A percentile compares a stretch with the other conserved stretches of the same genome.
These are phyloP conservation scores for Grigorovia transvaalensis DNA, from an alignment of 805 yeast species.

Conservation along the genomic window DNA sequence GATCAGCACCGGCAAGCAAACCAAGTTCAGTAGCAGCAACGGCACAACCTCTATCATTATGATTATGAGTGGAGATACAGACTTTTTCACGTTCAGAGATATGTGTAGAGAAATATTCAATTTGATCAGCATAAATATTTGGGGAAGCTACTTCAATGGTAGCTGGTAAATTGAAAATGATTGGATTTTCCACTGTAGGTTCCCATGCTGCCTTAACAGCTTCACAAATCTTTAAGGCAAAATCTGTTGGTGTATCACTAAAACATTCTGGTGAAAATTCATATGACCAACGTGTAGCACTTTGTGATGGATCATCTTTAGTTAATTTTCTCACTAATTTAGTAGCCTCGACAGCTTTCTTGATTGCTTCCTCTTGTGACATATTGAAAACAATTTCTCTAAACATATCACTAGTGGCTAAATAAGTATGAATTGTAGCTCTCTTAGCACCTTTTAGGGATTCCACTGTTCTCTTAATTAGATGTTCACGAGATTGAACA, in stretches of 20 bases:
- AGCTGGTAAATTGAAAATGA: constrained; percentile 75
- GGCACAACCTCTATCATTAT: constrained; percentile 79
- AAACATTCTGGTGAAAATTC: constrained; percentile 79
- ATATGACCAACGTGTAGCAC: constrained; percentile 56
- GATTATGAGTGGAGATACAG: constrained; percentile 70
- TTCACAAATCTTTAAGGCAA: constrained; percentile 55
- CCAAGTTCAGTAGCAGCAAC: constrained; percentile 82
- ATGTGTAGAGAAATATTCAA: constrained; percentile 59
- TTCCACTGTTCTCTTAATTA: constrained; percentile 63
- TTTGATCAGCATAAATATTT: constrained; percentile 75
- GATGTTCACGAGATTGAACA: constrained; percentile 66
- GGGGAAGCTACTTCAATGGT: constrained; percentile 79
- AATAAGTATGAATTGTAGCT: constrained; percentile 67
- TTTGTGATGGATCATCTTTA: constrained; percentile 51
- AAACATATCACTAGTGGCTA: constrained; percentile 69
- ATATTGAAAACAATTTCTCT: constrained; percentile 58
- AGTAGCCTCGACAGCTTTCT: constrained; percentile 53
- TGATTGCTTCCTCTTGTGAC: constrained; percentile 47
- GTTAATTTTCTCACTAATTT: constrained; percentile 55
- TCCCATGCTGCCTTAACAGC: constrained; percentile 73
- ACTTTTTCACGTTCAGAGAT: constrained; percentile 60
- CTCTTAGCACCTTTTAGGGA: constrained; percentile 61
- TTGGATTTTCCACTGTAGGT: constrained; percentile 54
- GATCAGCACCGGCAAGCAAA: constrained; percentile 73
- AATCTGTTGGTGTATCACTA: constrained; percentile 58